phyloP scores from a whole-genome alignment of 169 alveolate genomes.

The Eimeria sp. region DNA sequence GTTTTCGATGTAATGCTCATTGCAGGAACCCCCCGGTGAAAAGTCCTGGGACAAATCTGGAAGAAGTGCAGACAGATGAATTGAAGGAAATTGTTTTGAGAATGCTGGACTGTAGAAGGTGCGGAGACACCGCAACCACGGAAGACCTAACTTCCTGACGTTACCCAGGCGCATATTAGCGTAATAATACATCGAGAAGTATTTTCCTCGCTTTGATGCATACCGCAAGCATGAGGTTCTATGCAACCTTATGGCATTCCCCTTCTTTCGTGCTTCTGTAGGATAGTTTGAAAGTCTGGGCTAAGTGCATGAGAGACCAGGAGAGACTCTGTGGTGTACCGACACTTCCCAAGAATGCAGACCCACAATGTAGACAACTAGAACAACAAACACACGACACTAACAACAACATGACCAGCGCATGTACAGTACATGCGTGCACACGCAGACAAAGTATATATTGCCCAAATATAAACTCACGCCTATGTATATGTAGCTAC shows the following conservation, averaged over 20 bases:
- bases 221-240: background rate
- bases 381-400: too few species aligned
- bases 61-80: background rate
- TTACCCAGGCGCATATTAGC: background rate
- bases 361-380: too few species aligned
- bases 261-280: background rate
- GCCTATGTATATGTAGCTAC: background rate
- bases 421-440: too few species aligned
- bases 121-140: background rate
- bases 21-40: background rate
- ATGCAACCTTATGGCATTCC: background rate
- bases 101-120: slow-evolving; percentile 29
- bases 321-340: background rate
- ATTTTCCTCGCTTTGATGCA: background rate
- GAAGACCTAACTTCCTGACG: background rate
- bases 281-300: background rate
- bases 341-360: background rate
- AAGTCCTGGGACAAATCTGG: background rate
- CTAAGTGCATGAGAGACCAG: too few species aligned
- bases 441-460: background rate
- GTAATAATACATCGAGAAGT: background rate
- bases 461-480: background rate
- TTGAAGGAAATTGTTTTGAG: background rate
- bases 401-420: too few species aligned
- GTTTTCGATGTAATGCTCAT: background rate